Evolutionary conservation across 441 rosid genomes (phyloP), one percentile per base, ranked within the genome.

Genomic region (Viola pubescens): DNA sequence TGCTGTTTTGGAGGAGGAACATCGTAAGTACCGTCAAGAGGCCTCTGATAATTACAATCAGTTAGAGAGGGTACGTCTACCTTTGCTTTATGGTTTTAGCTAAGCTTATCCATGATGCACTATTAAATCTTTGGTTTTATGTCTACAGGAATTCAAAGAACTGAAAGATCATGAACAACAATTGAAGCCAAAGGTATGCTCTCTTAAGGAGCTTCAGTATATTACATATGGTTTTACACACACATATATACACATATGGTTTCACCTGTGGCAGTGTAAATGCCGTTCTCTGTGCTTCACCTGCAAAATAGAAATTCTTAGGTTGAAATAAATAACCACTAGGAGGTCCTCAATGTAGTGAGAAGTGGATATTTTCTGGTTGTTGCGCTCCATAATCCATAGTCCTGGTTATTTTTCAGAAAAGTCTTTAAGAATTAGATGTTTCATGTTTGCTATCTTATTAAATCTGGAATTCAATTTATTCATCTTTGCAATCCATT

Each of bases 171-270:
- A 64, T 72, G 96, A 90, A 54, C 94, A 82, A 69, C 86, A 88
- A 78, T 83, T 81, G 81, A 86, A 85, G 83, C 95, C 95, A 73
- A 94, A 90, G 97, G 99, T 88, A 54, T 11, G 67, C 26, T 53
- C 64, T 56, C 39, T 26, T 26, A 1, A 26, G 2, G 34, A 26
- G 34, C 34, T 26, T 26, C 34, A 26, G 34, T 26, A 26, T 26
- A 26, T 2, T 26, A 26, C 34, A 26, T 26, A 26, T 2, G 37
- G 11, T 60, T 60, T 9, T 16, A 39, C 26, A 16, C 19, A 16
- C 19, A 16, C 1, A 16, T 16, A 16, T 16, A 16, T 16, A 16
- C 19, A 26, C 34, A 26, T 26, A 26, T 2, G 37, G 11, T 60
- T 60, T 9, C 38, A 39, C 26, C 46, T 6, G 13, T 37, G 8